Evolutionary conservation across 352 stramenopile species (phyloP), one percentile per base, ranked within the genome.

Genomic region (Salisapilia sapeloensis): DNA sequence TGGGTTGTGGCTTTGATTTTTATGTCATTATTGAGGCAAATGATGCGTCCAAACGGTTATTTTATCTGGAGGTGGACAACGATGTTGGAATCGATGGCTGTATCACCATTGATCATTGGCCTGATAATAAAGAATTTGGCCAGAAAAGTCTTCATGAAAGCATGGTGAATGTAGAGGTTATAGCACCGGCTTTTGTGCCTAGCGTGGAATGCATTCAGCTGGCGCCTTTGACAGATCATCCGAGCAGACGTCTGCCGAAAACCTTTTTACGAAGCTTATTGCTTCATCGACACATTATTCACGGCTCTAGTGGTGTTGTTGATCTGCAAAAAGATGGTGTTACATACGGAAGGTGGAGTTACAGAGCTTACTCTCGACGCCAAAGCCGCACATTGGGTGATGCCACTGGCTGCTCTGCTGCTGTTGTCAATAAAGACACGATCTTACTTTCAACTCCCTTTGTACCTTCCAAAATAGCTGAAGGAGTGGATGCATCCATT

Each of bases 281-380:
- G 31, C 45, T 85, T 35, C 53, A 60, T 13, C 39, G 54, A 21
- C 60, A 50, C 17, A 42, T 75, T 12, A 21, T 78, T 18, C 13
- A 33, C 7, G 46, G 31, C 19, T n/a, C 19, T 19, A 27, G 33
- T 11, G 62, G 62, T 6, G 29, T 40, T 4, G 12, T 81, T 14
- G 13, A 29, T n/a, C 21, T 83, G 7, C 33, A 58, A 28, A 42
- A 54, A 5, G 56, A 86, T 21, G 62, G 58, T 15, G 20, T 83
- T 6, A 33, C 64, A 24, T 86, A 86, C 39, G 71, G 71, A 0
- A 15, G 36, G 4, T 86, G 67, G 71, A 46, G 22, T 1, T 83
- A 65, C 35, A 33, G 44, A 8, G 60, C 53, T 1, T 78, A 62
- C 36, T 83, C 56, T 20, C 43, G 44, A 31, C 49, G 41, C 16